phyloP scores from a whole-genome alignment of 768 basidiomycete species.

The Suillus placidus region DNA sequence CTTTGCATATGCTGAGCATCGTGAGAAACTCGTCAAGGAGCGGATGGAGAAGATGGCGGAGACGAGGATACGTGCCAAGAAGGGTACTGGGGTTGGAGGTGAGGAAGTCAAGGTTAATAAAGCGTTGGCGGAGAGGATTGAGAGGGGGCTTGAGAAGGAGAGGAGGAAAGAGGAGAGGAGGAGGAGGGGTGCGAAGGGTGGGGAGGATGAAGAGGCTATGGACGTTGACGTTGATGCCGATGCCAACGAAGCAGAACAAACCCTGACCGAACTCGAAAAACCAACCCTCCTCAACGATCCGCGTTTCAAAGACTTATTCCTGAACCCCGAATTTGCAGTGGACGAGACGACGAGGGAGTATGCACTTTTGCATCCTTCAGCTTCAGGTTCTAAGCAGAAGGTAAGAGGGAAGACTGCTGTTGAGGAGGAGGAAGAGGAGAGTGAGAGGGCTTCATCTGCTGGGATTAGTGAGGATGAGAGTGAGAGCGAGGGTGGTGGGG shows the following conservation, averaged over 20 bases:
- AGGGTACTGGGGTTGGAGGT: constrained; percentile 52
- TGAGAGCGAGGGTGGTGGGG: constrained; percentile 45
- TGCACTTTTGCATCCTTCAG: constrained; percentile 90
- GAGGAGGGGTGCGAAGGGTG: constrained; percentile 41
- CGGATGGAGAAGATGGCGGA: constrained; percentile 95
- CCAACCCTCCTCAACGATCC: constrained; percentile 75
- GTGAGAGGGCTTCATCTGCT: constrained; percentile 67
- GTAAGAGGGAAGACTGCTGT: constrained; percentile 70
- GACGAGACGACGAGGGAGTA: constrained; percentile 89
- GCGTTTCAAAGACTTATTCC: constrained; percentile 88
- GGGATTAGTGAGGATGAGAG: constrained; percentile 47
- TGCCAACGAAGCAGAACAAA: constrained; percentile 23
- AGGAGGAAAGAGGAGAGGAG: constrained; percentile 58
- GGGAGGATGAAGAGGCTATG: constrained; percentile 30
- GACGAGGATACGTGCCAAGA: constrained; percentile 88
- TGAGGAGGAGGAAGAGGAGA: constrained; percentile 88
- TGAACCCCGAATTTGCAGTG: constrained; percentile 89
- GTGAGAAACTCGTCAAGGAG: constrained; percentile 82
- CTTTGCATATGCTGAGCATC: constrained; percentile 92
- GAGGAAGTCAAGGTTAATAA: constrained; percentile 63
- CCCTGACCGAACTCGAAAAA: constrained; percentile 23
- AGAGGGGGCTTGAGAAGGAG: constrained; percentile 64
- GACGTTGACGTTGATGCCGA: constrained; percentile 22
- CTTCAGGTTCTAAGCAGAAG: constrained; percentile 45
- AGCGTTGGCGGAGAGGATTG: constrained; percentile 83